Percentiles rank a stretch among this genome's conserved stretches.
phyloP scores from a whole-genome alignment of 1,139 yeast species.

The Suhomyces terraborum region DNA sequence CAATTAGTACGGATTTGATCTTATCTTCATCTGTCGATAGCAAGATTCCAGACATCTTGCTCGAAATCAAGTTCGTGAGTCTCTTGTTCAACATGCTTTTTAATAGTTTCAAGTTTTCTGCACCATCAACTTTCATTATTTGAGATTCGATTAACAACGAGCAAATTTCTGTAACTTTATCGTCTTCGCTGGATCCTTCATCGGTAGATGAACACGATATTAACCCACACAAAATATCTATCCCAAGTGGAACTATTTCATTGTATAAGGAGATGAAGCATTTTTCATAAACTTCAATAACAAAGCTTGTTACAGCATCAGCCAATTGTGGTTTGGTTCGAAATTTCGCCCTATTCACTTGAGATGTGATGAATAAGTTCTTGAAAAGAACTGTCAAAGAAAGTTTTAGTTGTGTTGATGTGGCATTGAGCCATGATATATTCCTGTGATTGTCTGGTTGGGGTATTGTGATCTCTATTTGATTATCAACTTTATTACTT shows the following conservation, averaged over 20 bases:
- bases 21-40: slow-evolving; percentile 39
- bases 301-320: slow-evolving; percentile 27
- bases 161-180: slow-evolving; percentile 6
- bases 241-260: slow-evolving; percentile 33
- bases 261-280: slow-evolving; percentile 37
- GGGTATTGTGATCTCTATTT: slow-evolving; percentile 9
- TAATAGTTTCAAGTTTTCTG: slow-evolving; percentile 10
- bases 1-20: slow-evolving; percentile 28
- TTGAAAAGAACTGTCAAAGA: slow-evolving; percentile 42
- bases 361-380: slow-evolving; percentile 21
- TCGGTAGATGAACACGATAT: slow-evolving; percentile 13
- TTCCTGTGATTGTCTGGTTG: slow-evolving; percentile 38
- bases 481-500: slow-evolving; percentile 5
- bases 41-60: slow-evolving; percentile 26
- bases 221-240: slow-evolving; percentile 34
- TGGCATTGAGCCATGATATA: slow-evolving; percentile 63
- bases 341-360: slow-evolving; percentile 20
- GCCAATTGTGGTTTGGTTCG: slow-evolving; percentile 28
- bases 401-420: slow-evolving; percentile 59
- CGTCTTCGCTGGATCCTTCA: slow-evolving; percentile 9
- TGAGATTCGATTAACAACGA: slow-evolving; percentile 1
- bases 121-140: neutral
- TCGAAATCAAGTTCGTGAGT: slow-evolving; percentile 28
- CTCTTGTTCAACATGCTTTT: slow-evolving; percentile 21
- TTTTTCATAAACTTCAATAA: slow-evolving; percentile 24